Percentiles rank a stretch among this genome's conserved stretches.
Evolutionary conservation across 78 protist species (phyloP).

Genomic region (Pigoraptor vietnamica): DNA sequence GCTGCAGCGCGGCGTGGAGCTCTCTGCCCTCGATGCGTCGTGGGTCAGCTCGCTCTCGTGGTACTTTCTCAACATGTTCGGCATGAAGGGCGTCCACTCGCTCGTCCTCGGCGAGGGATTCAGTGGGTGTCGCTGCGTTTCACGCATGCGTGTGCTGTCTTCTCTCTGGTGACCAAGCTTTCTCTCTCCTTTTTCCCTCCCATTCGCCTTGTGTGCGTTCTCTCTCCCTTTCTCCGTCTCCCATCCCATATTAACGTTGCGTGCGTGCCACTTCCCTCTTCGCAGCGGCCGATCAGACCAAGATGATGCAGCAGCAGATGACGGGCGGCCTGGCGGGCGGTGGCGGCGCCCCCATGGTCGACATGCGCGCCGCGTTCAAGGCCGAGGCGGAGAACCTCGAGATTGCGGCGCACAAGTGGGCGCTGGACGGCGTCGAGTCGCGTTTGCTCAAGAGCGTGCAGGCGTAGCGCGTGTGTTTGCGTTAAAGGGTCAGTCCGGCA

Average conservation of each 20-base stretch:
- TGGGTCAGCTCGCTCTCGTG: conserved; percentile 70
- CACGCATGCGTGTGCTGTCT: not conserved
- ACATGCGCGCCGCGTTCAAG: conserved; percentile 27
- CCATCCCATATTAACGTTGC: no score
- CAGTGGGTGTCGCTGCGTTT: not conserved
- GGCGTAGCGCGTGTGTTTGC: not conserved
- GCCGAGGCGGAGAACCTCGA: conserved; percentile 60
- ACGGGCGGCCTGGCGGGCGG: not conserved
- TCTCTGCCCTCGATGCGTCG: conserved; percentile 66
- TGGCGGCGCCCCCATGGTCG: conserved; percentile 37
- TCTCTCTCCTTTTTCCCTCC: not conserved
- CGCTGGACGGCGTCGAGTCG: conserved; percentile 37
- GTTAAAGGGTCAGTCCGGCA: no score
- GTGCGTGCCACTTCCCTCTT: no score
- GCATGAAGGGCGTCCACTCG: conserved; percentile 69
- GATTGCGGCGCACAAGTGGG: conserved; percentile 38
- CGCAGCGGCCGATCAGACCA: not conserved
- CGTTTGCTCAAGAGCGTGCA: conserved; percentile 14
- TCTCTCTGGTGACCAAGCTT: not conserved
- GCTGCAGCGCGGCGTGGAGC: conserved; percentile 78
- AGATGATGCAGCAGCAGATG: conserved; percentile 5
- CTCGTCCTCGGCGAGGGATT: conserved; percentile 39
- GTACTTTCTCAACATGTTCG: conserved; percentile 71
- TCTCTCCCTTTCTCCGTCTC: no score
- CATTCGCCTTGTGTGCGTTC: no score